Percentiles rank a stretch among this genome's conserved stretches.
These are phyloP conservation scores for Aspergillus cristatus DNA, from an alignment of 495 filamentous ascomycete genomes.

Conservation along the genomic window DNA sequence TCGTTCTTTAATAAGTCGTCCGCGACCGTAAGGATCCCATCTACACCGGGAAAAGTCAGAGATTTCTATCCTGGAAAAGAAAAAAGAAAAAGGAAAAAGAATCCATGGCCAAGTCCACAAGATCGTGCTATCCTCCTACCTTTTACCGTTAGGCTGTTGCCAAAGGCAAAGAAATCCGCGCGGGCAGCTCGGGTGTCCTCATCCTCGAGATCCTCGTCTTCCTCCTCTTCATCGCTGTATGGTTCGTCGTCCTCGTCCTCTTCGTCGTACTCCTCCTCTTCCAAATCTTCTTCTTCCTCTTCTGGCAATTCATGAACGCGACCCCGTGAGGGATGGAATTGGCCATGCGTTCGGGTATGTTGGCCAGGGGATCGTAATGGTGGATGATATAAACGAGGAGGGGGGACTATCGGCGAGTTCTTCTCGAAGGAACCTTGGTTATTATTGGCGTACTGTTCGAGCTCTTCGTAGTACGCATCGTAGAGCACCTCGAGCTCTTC, in stretches of 20 bases:
- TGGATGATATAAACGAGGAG: constrained; percentile 46
- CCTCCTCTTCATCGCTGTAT: constrained; percentile 47
- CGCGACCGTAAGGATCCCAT: constrained; percentile 96
- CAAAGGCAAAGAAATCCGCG: constrained; percentile 91
- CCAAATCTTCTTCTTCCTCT: constrained; percentile 58
- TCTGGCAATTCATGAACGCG: constrained; percentile 56
- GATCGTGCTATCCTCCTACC: constrained; percentile 43
- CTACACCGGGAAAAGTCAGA: too few species aligned
- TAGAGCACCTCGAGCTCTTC: constrained; percentile 98
- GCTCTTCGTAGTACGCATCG: constrained; percentile 96
- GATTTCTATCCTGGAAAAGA: too few species aligned
- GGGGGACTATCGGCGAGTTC: constrained; percentile 54
- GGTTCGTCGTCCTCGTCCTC: constrained; percentile 45
- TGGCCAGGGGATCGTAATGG: constrained; percentile 32
- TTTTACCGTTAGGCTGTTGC: constrained; percentile 93
- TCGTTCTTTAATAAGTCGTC: constrained; percentile 98
- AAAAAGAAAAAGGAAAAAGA: constrained; percentile 19
- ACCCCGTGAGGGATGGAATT: constrained; percentile 41
- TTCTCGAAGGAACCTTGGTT: constrained; percentile 57
- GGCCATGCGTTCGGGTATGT: constrained; percentile 34
- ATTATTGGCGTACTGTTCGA: constrained; percentile 93
- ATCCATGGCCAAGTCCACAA: constrained; percentile 1
- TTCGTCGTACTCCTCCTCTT: constrained; percentile 48
- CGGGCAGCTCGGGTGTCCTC: constrained; percentile 42
- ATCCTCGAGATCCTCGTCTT: constrained; percentile 47